phyloP scores from a whole-genome alignment of 2,329 filamentous ascomycete genomes.

The Talaromyces sp. region DNA sequence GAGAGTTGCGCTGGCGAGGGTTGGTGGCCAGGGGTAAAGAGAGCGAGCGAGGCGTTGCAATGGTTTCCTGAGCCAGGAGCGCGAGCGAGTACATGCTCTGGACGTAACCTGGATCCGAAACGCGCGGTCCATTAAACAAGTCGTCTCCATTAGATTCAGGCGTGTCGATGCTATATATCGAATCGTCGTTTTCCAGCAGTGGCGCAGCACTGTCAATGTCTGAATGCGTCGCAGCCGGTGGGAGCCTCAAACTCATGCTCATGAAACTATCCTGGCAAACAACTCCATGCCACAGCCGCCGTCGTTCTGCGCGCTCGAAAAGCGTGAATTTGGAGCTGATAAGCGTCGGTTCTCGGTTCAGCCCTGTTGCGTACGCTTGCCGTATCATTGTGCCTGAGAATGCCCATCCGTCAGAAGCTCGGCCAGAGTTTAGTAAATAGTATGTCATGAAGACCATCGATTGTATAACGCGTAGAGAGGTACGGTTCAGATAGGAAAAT shows the following conservation, averaged over 20 bases:
- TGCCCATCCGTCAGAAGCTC: slow-evolving; percentile 12
- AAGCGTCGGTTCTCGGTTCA: slow-evolving; percentile 11
- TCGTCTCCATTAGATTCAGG: slow-evolving; percentile 7
- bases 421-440: slow-evolving; percentile 10
- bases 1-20: slow-evolving; percentile 4
- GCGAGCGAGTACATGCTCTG: slow-evolving; percentile 13
- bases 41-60: slow-evolving; percentile 9
- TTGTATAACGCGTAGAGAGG: slow-evolving; percentile 10
- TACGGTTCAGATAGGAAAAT: slow-evolving; percentile 12
- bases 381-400: slow-evolving; percentile 11
- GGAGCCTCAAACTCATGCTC: slow-evolving; percentile 12
- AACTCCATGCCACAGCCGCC: slow-evolving; percentile 10
- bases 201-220: slow-evolving; percentile 10
- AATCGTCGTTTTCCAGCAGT: slow-evolving; percentile 9
- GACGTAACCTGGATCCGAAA: slow-evolving; percentile 9
- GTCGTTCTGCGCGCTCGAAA: slow-evolving; percentile 8
- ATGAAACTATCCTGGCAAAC: slow-evolving; percentile 14
- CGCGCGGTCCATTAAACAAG: slow-evolving; percentile 1
- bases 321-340: slow-evolving; percentile 6
- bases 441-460: slow-evolving; percentile 13
- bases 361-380: slow-evolving; percentile 10
- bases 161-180: slow-evolving; percentile 1
- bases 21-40: slow-evolving; percentile 10
- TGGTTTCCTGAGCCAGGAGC: slow-evolving; percentile 10
- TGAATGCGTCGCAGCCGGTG: slow-evolving; percentile 6